A percentile compares a stretch with the other conserved stretches of the same genome.
Conservation (phyloP, 2,329 filamentous ascomycete species). For the Periconia sp. region DNA sequence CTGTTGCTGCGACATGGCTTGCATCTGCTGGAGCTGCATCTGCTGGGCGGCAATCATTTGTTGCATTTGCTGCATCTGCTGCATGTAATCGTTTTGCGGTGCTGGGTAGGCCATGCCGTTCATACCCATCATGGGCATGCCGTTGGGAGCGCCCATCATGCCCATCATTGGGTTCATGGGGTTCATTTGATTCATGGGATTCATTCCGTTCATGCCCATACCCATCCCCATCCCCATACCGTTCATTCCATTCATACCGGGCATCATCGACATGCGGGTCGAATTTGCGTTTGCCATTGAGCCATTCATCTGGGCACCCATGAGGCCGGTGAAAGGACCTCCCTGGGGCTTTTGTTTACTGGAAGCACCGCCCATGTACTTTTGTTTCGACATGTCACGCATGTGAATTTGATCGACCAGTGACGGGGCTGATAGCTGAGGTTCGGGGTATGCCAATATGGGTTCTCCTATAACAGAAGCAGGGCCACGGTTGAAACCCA, state of each 20-base stretch:
- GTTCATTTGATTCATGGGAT: conserved; percentile 24
- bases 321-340: conserved; percentile 39
- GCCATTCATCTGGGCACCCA: conserved; percentile 37
- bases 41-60: conserved; percentile 38
- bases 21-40: conserved; percentile 65
- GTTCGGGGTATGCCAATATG: conserved; percentile 31
- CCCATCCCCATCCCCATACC: conserved; percentile 7
- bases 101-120: conserved; percentile 56
- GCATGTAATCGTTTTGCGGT: conserved; percentile 71
- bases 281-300: conserved; percentile 21
- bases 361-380: conserved; percentile 39
- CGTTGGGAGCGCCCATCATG: conserved; percentile 21
- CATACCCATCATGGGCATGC: conserved; percentile 35
- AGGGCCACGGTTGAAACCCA: conserved; percentile 40
- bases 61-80: conserved; percentile 92
- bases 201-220: conserved; percentile 11
- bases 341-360: conserved; percentile 28
- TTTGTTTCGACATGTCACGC: conserved; percentile 39
- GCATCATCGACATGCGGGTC: conserved; percentile 28
- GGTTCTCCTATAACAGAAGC: conserved; percentile 38
- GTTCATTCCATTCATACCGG: conserved; percentile 18
- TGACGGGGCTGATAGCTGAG: conserved; percentile 32
- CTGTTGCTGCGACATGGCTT: conserved; percentile 32
- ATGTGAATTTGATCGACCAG: conserved; percentile 42
- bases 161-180: conserved; percentile 6